These are phyloP conservation scores for Cadophora gregata DNA, from an alignment of 2,329 filamentous ascomycete genomes.

Conservation along the genomic window DNA sequence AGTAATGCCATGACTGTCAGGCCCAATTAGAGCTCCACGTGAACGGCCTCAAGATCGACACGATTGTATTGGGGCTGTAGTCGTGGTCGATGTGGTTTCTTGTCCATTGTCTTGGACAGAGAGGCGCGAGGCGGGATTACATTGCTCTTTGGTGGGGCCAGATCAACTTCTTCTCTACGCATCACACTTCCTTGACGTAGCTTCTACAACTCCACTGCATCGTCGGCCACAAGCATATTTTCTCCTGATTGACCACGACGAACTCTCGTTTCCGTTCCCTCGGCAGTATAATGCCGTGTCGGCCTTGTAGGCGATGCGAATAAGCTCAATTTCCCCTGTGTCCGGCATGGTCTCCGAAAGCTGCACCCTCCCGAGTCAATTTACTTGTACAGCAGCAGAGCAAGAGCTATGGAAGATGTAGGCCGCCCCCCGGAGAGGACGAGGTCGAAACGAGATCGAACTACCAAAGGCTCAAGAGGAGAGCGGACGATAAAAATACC, in stretches of 20 bases:
- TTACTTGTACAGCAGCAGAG: constrained; percentile 9
- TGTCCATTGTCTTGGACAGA: neutral
- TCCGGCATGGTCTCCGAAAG: constrained; percentile 31
- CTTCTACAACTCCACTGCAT: constrained; percentile 1
- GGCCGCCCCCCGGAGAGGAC: constrained; percentile 24
- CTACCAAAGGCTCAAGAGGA: constrained; percentile 18
- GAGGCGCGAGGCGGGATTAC: constrained; percentile 2
- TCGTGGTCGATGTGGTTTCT: neutral
- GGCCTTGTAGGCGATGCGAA: constrained; percentile 9
- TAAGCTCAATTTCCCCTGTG: constrained; percentile 15
- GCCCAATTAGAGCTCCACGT: constrained; percentile 12
- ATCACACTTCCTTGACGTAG: neutral
- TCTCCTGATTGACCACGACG: too few species aligned
- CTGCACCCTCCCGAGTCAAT: constrained; percentile 31
- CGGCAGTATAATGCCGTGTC: constrained; percentile 3
- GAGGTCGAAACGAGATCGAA: constrained; percentile 25
- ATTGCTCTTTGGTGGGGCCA: constrained; percentile 16
- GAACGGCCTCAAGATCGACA: constrained; percentile 1
- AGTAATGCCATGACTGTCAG: neutral
- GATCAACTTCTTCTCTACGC: constrained; percentile 8
- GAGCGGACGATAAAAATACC: constrained; percentile 22
- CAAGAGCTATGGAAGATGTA: constrained; percentile 29
- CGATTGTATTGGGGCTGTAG: neutral
- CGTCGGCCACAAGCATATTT: neutral
- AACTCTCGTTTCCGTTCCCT: neutral